These are phyloP conservation scores for Nannizzia gypsea DNA, from an alignment of 2,329 filamentous ascomycete species.

Conservation along the genomic window DNA sequence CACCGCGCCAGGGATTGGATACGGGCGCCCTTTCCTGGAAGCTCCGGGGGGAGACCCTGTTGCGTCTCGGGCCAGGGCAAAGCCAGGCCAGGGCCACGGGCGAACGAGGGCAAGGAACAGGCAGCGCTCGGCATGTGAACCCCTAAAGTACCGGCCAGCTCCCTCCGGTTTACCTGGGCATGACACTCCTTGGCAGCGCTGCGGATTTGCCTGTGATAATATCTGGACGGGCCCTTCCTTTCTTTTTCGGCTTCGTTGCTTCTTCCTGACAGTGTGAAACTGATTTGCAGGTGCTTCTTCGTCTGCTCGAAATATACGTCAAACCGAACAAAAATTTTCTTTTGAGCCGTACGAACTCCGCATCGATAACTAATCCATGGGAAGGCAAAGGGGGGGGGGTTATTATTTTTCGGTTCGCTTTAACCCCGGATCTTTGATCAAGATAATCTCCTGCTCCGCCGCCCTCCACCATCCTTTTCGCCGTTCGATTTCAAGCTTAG, in stretches of 20 bases:
- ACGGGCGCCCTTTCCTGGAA: neutral
- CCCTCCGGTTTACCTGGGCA: too few relatives aligned
- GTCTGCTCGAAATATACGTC: neutral
- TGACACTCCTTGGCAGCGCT: neutral
- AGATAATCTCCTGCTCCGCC: neutral
- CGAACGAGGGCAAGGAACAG: neutral
- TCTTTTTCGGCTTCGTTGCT: neutral
- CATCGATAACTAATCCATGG: neutral
- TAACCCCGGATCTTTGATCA: neutral
- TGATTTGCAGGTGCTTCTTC: neutral
- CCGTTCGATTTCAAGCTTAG: neutral
- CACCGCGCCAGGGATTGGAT: neutral
- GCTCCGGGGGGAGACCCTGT: neutral
- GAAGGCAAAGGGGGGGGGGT: too few relatives aligned
- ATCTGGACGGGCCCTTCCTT: neutral
- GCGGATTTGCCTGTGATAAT: neutral
- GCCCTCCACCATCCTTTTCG: neutral
- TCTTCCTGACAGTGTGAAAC: neutral
- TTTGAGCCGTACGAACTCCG: neutral
- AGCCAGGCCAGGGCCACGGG: neutral
- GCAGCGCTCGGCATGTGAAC: neutral
- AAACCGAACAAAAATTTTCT: neutral
- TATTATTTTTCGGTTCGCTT: too few relatives aligned
- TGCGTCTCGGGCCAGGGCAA: neutral
- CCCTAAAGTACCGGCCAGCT: neutral